phyloP scores from a whole-genome alignment of 345 rosid species.

The Balakata baccata region DNA sequence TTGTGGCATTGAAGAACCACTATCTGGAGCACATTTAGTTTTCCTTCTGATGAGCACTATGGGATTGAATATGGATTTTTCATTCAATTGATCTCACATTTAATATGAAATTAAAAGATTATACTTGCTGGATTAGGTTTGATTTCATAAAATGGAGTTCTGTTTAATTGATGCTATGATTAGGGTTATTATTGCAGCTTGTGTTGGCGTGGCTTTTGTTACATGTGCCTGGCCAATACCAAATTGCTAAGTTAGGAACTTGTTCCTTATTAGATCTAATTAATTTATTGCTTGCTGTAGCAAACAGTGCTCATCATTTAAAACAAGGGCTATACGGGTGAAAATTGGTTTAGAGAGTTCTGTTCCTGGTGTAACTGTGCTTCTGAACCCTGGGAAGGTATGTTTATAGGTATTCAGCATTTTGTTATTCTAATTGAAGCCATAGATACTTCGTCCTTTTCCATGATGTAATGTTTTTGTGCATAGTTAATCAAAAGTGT shows the following conservation, averaged over 20 bases:
- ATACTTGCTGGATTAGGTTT: background rate
- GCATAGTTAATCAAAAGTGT: no score
- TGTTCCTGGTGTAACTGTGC: conserved; percentile 56
- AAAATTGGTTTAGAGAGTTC: conserved; percentile 56
- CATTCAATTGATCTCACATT: background rate
- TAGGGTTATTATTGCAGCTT: background rate
- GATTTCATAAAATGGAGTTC: background rate
- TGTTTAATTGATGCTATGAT: background rate
- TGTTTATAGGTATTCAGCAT: no score
- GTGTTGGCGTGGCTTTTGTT: no score
- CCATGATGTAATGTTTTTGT: no score
- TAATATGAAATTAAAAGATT: background rate
- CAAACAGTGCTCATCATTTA: conserved; percentile 78
- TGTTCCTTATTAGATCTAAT: background rate
- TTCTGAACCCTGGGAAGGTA: conserved; percentile 45
- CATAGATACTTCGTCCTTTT: no score
- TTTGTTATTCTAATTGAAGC: no score
- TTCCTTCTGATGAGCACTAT: no score
- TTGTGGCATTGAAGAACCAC: background rate
- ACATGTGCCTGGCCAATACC: background rate
- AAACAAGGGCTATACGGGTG: conserved; percentile 69
- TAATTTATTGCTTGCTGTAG: conserved; percentile 30
- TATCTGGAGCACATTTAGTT: background rate
- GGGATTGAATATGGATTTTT: background rate
- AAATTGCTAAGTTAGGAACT: background rate